Base-by-base conservation (phyloP, 1,284 basidiomycete genomes). In the Retiboletus flavoniger region DNA sequence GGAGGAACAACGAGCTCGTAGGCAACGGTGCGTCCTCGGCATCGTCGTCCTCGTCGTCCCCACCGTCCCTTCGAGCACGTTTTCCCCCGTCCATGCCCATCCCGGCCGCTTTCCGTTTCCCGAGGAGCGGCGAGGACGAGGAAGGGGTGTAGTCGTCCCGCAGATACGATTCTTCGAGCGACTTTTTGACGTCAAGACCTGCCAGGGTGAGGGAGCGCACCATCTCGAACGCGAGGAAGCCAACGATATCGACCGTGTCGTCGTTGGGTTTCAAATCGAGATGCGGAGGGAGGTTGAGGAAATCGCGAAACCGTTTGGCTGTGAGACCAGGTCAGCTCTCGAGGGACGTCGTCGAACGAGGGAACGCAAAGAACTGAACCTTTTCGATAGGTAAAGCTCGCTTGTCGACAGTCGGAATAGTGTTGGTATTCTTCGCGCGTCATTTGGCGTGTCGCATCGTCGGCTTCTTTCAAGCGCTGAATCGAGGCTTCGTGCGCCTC, bases 171-270 rank as follows among this genome's bases (percentile, higher is more conserved):
- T 45, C 43, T 67, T 92, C 90, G 17, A 91, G 76, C 2, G 84
- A 79, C 61, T 83, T 85, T 72, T 92, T 92, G 59, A 95, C 87
- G 35, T 88, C 84, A 24, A 94, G 78, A 1, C 91, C 93, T 1
- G 90, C 91, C 41, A 95, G 80, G 6, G 94, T 96, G 36, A 98
- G 79, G 3, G 92, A 91, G 39, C 95, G 85, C 32, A 98, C 95
- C 85, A 97, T 95, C 72, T 98, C 95, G 72, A 97, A 98, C 0
- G 94, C 91, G 29, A 98, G 82, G 74, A 98, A 98, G 16, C 96
- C 96, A 58, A 98, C 90, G 55, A 98, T 95, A 67, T 98, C 95
- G 63, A 97, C 81, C 4, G 95, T 96, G 70, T 98, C 96, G 71
- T 98, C 96, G 71, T 92, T 93, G 6, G 92, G 87, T 71, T 91